Conservation (phyloP, 345 rosid genomes). For the Sonneratia alba region DNA sequence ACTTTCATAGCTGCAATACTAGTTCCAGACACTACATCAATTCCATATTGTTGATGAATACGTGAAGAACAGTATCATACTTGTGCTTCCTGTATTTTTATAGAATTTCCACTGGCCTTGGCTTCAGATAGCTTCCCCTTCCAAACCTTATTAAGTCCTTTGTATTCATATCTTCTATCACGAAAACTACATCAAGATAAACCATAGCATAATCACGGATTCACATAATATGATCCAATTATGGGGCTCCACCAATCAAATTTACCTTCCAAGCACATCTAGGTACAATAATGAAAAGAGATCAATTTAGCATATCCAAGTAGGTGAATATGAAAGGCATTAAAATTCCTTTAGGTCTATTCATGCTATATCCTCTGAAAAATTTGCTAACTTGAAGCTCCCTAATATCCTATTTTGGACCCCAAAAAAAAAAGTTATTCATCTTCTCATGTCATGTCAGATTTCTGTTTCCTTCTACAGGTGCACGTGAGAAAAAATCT, state of each 20-base stretch:
- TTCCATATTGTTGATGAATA: background rate
- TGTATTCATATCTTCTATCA: constrained; percentile 95
- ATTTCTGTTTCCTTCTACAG: background rate
- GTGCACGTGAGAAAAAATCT: background rate
- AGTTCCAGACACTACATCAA: background rate
- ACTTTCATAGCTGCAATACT: constrained; percentile 5
- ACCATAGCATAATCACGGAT: background rate
- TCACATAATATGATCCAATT: background rate
- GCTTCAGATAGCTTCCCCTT: constrained; percentile 96
- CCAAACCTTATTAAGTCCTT: constrained; percentile 95
- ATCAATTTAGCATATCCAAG: background rate
- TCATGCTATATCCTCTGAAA: background rate
- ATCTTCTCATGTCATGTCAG: background rate
- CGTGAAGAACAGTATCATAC: constrained; percentile 19
- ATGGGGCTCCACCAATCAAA: background rate
- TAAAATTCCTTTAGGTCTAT: background rate
- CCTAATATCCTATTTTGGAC: background rate
- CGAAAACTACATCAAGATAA: constrained; percentile 51
- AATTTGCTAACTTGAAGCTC: background rate
- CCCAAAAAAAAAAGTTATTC: background rate
- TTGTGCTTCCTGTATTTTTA: constrained; percentile 95
- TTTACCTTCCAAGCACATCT: background rate
- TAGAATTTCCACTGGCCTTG: constrained; percentile 86
- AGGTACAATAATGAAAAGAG: background rate
- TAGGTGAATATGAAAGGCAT: background rate